These are phyloP conservation scores for Stagonosporopsis chrysanthemi DNA, from an alignment of 2,329 filamentous ascomycete species.

Conservation along the genomic window DNA sequence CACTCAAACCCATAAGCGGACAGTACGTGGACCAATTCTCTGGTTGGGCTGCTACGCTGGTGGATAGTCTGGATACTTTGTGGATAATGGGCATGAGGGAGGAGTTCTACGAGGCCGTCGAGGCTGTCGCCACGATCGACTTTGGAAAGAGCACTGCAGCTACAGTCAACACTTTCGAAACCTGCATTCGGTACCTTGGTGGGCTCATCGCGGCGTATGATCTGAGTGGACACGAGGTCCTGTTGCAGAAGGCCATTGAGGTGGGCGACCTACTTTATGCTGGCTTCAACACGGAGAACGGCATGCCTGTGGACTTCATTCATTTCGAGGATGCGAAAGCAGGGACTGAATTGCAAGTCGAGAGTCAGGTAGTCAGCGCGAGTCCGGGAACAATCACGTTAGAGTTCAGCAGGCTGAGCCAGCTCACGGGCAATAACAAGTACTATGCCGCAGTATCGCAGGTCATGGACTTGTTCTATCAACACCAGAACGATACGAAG, in stretches of 20 bases:
- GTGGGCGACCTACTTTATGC: conserved; percentile 80
- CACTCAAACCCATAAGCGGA: conserved; percentile 65
- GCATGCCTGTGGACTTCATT: conserved; percentile 76
- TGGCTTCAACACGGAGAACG: conserved; percentile 88
- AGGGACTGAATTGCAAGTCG: conserved; percentile 66
- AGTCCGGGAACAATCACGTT: conserved; percentile 73
- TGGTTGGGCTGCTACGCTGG: conserved; percentile 72
- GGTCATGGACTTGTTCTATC: conserved; percentile 80
- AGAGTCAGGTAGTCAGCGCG: conserved; percentile 41
- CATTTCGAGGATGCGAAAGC: conserved; percentile 46
- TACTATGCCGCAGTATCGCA: conserved; percentile 92
- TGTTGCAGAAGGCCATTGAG: conserved; percentile 79
- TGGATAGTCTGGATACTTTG: conserved; percentile 74
- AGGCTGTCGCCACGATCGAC: conserved; percentile 75
- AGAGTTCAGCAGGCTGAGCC: conserved; percentile 89
- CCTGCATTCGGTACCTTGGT: conserved; percentile 87
- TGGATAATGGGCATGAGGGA: conserved; percentile 84
- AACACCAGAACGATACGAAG: conserved; percentile 73
- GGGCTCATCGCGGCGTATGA: conserved; percentile 87
- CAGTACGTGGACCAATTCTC: conserved; percentile 65
- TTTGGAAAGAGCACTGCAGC: conserved; percentile 74
- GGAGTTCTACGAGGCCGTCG: conserved; percentile 81
- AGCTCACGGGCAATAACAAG: conserved; percentile 79
- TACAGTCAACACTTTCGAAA: conserved; percentile 91
- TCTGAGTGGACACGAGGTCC: conserved; percentile 74